Evolutionary conservation across 2,329 filamentous ascomycete genomes (phyloP).

Genomic region (Phialophora expanda): DNA sequence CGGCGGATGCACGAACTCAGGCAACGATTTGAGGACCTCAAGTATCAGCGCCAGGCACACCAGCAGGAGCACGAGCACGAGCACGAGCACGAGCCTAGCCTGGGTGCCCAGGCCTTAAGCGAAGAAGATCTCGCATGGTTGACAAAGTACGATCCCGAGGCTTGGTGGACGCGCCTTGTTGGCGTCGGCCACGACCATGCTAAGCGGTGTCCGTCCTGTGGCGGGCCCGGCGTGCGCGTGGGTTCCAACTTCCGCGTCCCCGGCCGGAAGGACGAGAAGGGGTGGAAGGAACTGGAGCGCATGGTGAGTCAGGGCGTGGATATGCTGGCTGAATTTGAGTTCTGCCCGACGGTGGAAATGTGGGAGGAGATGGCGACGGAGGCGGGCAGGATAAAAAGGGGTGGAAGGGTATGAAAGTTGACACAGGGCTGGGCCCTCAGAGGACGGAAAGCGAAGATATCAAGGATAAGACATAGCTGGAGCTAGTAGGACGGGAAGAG

Average conservation of each 20-base stretch:
- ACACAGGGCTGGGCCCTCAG: no score
- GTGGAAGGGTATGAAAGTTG: no score
- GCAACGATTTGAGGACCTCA: not conserved
- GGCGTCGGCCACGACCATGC: not conserved
- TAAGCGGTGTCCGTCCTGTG: slow-evolving; percentile 4
- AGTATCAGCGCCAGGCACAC: no score
- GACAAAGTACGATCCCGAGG: not conserved
- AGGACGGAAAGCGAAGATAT: no score
- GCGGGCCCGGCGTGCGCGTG: not conserved
- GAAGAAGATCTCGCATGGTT: slow-evolving; percentile 7
- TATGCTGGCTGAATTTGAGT: slow-evolving; percentile 12
- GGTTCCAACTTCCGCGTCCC: slow-evolving; percentile 3
- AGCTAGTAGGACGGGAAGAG: no score
- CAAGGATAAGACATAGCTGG: no score
- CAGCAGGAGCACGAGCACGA: no score
- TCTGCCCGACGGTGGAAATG: slow-evolving; percentile 6
- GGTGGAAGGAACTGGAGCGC: not conserved
- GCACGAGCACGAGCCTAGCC: no score
- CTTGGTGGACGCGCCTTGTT: not conserved
- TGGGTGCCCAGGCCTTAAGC: not conserved
- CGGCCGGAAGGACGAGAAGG: not conserved
- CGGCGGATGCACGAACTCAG: not conserved
- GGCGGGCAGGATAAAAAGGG: not conserved
- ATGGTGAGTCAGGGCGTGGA: not conserved
- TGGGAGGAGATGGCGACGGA: slow-evolving; percentile 11